Evolutionary conservation across 768 basidiomycete genomes (phyloP), one percentile per base, ranked within the genome.

Genomic region (Amanita rimosa): DNA sequence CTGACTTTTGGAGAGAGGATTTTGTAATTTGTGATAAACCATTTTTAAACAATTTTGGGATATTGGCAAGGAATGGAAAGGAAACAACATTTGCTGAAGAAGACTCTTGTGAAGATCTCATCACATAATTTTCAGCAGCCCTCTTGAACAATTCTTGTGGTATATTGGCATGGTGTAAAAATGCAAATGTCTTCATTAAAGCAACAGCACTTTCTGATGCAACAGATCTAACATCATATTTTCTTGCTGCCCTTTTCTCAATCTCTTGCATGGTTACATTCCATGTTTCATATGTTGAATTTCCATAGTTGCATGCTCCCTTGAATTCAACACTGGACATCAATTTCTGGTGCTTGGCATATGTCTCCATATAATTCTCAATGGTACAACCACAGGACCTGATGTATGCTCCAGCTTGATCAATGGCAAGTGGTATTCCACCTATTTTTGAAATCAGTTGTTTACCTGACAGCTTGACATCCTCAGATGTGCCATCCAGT

Each of bases 331-430:
- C 3, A 4, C 8, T 44, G 6, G 29, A 33, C 43, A 44, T 44
- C 17, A 44, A 11, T 19, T 44, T 9, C 2, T 31, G 11, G 5
- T 44, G n/a, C 9, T 44, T 13, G 11, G n/a, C 11, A 19, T 16
- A 44, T 31, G 34, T 9, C 3, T 38, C 17, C 8, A 38, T 17
- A 9, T 38, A 38, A 9, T 38, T 9, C 0, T n/a, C 17, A 38
- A 38, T 38, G 5, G 7, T 9, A 17, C 37, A 38, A 0, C 8
- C n/a, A 38, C n/a, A 38, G 17, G 1, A 3, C 3, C 7, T 4
- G 8, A 38, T 38, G 17, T 38, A 38, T 21, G 17, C 1, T 8
- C 37, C 37, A 17, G 57, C 57, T 27, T 55, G 54, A 40, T 55
- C 54, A 45, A 57, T 36, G 29, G 29, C 29, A 29, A 29, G 29